Conservation (phyloP, 192 early-diverging fungal species). For the Coemansia sp. region DNA sequence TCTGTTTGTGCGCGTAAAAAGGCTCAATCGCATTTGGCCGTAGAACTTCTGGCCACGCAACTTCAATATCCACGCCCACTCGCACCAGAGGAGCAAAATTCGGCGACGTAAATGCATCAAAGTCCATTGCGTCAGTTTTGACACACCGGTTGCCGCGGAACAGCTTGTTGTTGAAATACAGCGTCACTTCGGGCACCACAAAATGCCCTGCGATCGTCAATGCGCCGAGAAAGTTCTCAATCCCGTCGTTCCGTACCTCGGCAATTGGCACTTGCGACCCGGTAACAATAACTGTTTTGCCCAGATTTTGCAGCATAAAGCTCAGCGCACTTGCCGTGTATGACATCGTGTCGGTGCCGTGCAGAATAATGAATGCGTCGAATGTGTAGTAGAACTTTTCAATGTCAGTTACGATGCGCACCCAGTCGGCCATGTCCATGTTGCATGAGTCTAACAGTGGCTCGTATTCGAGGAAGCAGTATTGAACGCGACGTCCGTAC, state of each 20-base stretch:
- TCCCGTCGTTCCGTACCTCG: constrained; percentile 96
- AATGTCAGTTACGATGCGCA: constrained; percentile 92
- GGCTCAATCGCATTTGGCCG: constrained; percentile 80
- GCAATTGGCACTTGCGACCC: constrained; percentile 97
- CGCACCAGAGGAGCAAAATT: constrained; percentile 86
- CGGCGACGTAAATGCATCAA: constrained; percentile 84
- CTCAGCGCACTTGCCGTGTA: constrained; percentile 85
- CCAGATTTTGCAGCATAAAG: constrained; percentile 96
- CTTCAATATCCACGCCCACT: constrained; percentile 97
- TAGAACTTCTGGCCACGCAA: constrained; percentile 84
- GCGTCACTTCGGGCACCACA: constrained; percentile 91
- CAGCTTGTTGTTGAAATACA: constrained; percentile 93
- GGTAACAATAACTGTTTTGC: constrained; percentile 96
- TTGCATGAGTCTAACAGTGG: constrained; percentile 94
- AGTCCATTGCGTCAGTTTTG: constrained; percentile 77
- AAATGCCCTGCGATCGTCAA: constrained; percentile 97
- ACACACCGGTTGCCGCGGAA: constrained; percentile 87
- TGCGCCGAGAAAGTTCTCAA: constrained; percentile 94
- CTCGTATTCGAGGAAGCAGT: constrained; percentile 94
- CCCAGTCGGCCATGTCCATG: constrained; percentile 94
- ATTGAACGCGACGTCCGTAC: constrained; percentile 88
- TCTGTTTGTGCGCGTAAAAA: constrained; percentile 80
- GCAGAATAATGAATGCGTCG: constrained; percentile 95
- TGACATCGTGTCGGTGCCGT: constrained; percentile 90
- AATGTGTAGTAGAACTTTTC: constrained; percentile 90